Percentiles rank a stretch among this genome's conserved stretches.
phyloP scores from a whole-genome alignment of 2,329 filamentous ascomycete species.

The Phaeophleospora eucalypticola region DNA sequence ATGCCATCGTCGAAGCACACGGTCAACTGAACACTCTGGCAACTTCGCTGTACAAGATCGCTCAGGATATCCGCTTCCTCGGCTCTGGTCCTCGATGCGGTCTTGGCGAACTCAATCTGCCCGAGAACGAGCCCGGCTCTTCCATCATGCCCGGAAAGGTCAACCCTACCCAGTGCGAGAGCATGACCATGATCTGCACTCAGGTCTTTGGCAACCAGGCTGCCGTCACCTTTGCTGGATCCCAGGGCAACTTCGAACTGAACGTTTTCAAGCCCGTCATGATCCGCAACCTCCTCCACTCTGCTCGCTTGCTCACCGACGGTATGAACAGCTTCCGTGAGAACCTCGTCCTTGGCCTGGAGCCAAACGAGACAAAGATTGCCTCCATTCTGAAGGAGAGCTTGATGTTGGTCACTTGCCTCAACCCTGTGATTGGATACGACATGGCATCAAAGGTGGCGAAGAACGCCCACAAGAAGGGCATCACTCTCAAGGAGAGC shows the following conservation, averaged over 20 bases:
- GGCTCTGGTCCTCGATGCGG: slow-evolving; percentile 94
- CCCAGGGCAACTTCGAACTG: slow-evolving; percentile 97
- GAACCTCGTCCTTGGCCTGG: slow-evolving; percentile 81
- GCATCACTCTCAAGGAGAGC: slow-evolving; percentile 84
- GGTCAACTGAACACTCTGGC: slow-evolving; percentile 92
- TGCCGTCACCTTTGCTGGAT: slow-evolving; percentile 86
- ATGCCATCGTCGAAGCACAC: slow-evolving; percentile 90
- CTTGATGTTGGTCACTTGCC: slow-evolving; percentile 95
- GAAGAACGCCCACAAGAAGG: slow-evolving; percentile 99
- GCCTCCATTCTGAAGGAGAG: slow-evolving; percentile 87
- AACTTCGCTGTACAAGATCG: slow-evolving; percentile 91
- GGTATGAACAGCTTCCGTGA: slow-evolving; percentile 94
- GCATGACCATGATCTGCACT: slow-evolving; percentile 93
- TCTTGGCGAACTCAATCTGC: slow-evolving; percentile 85
- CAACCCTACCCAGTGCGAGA: slow-evolving; percentile 97
- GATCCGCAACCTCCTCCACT: slow-evolving; percentile 93
- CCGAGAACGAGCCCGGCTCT: slow-evolving; percentile 96
- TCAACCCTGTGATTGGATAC: slow-evolving; percentile 96
- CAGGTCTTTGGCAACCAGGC: slow-evolving; percentile 98
- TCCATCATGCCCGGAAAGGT: slow-evolving; percentile 99
- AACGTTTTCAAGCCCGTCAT: slow-evolving; percentile 98
- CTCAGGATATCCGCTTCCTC: slow-evolving; percentile 95
- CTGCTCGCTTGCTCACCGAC: slow-evolving; percentile 79
- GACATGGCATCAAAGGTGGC: slow-evolving; percentile 96
- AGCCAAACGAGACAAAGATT: slow-evolving; percentile 94